Percentiles rank a stretch among this genome's conserved stretches.
These are phyloP conservation scores for Gnetum montanum DNA, from an alignment of 75 land plant genomes.

Conservation along the genomic window DNA sequence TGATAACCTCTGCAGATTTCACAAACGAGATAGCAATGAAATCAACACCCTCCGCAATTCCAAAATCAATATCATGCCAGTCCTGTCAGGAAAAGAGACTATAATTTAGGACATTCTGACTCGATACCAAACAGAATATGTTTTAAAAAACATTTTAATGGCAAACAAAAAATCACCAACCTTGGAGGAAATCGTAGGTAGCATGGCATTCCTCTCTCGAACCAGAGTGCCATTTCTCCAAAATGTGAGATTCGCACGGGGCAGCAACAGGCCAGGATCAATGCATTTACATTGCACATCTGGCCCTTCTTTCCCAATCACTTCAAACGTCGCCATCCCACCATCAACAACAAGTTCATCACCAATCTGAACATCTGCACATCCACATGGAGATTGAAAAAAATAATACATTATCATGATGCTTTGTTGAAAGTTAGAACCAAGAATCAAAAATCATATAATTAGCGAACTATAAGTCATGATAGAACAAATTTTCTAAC, in stretches of 20 bases:
- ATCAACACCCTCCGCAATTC: constrained; percentile 32
- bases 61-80: constrained; percentile 39
- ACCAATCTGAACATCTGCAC: constrained; percentile 17
- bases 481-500: constrained; percentile 5
- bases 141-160: no score
- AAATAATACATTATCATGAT: neutral
- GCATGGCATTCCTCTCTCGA: constrained; percentile 14
- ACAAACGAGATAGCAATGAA: constrained; percentile 37
- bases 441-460: neutral
- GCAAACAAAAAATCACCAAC: constrained; percentile 1
- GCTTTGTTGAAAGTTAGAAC: no score
- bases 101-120: neutral
- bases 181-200: constrained; percentile 29
- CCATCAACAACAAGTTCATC: constrained; percentile 36
- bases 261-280: constrained; percentile 29
- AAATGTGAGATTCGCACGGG: constrained; percentile 28
- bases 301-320: constrained; percentile 19
- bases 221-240: constrained; percentile 24
- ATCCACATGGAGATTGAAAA: neutral
- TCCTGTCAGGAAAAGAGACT: constrained; percentile 14
- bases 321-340: constrained; percentile 32
- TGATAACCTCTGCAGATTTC: constrained; percentile 29
- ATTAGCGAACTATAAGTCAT: neutral
- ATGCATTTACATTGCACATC: constrained; percentile 23
- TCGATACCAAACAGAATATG: neutral